These are phyloP conservation scores for Vigna reflexopilosa DNA, from an alignment of 306 rosid species.

Conservation along the genomic window DNA sequence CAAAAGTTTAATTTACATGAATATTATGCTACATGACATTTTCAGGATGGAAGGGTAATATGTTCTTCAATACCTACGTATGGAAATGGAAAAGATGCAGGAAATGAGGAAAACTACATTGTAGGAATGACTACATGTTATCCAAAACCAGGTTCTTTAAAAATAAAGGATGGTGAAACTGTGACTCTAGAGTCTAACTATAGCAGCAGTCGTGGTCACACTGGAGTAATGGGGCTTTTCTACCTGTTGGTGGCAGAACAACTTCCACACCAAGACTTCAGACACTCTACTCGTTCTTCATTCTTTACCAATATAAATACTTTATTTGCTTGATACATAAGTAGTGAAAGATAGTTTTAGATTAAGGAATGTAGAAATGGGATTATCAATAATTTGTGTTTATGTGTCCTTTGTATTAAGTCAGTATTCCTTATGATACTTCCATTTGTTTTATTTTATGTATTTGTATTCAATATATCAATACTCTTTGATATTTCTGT, in stretches of 20 bases:
- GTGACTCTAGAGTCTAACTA: slow-evolving; percentile 62
- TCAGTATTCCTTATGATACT: too few species aligned
- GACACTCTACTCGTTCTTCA: slow-evolving; percentile 39
- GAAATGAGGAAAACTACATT: slow-evolving; percentile 69
- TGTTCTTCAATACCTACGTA: slow-evolving; percentile 78
- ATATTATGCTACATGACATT: not conserved
- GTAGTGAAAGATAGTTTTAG: not conserved
- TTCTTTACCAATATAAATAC: slow-evolving; percentile 1
- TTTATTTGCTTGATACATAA: not conserved
- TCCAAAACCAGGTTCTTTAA: slow-evolving; percentile 69
- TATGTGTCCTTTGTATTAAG: not conserved
- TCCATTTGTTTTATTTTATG: too few species aligned
- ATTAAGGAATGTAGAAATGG: not conserved
- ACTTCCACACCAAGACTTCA: slow-evolving; percentile 50
- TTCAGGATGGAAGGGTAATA: slow-evolving; percentile 73
- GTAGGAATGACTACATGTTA: slow-evolving; percentile 92
- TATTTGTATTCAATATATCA: too few species aligned
- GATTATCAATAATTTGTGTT: not conserved
- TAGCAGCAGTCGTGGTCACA: slow-evolving; percentile 47
- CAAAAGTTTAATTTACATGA: not conserved
- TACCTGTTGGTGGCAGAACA: slow-evolving; percentile 70
- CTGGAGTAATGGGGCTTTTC: slow-evolving; percentile 84
- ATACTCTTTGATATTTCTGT: too few species aligned
- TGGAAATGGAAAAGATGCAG: slow-evolving; percentile 72
- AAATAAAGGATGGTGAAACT: slow-evolving; percentile 65